Percentiles rank a stretch among this genome's conserved stretches.
phyloP scores from a whole-genome alignment of 345 rosid species.

The Noccaea caerulescens region DNA sequence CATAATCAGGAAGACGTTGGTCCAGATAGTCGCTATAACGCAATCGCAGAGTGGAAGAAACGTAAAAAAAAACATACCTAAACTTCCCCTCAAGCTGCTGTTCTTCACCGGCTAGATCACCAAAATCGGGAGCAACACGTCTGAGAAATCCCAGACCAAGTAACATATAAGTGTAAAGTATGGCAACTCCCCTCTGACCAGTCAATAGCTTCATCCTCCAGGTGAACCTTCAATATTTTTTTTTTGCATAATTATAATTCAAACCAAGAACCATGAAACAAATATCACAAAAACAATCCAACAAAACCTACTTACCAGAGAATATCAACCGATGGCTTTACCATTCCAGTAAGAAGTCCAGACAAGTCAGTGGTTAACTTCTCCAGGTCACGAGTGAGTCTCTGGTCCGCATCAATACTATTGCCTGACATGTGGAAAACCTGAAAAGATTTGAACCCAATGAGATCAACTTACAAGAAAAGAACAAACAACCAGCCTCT shows the following conservation, averaged over 20 bases:
- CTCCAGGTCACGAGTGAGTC: constrained; percentile 92
- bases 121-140: constrained; percentile 90
- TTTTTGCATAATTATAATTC: constrained; percentile 29
- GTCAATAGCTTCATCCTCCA: constrained; percentile 99
- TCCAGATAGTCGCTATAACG: constrained; percentile 19
- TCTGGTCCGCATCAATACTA: constrained; percentile 94
- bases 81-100: constrained; percentile 96
- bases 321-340: constrained; percentile 95
- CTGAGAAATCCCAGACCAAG: constrained; percentile 94
- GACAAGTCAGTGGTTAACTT: constrained; percentile 84
- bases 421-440: constrained; percentile 87
- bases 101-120: constrained; percentile 79
- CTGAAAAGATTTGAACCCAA: constrained; percentile 47
- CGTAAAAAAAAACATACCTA: constrained; percentile 55
- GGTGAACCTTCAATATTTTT: constrained; percentile 67
- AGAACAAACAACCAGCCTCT: constrained; percentile 17
- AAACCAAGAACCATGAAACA: constrained; percentile 27
- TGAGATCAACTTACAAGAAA: constrained; percentile 23
- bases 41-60: constrained; percentile 23
- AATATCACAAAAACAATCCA: constrained; percentile 31
- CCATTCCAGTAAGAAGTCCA: constrained; percentile 97
- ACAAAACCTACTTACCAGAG: constrained; percentile 66
- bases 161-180: constrained; percentile 91
- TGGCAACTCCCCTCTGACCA: constrained; percentile 92
- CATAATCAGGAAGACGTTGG: constrained; percentile 26